Base-by-base conservation (phyloP, 164 flowering plant genomes). In the Piper betle region DNA sequence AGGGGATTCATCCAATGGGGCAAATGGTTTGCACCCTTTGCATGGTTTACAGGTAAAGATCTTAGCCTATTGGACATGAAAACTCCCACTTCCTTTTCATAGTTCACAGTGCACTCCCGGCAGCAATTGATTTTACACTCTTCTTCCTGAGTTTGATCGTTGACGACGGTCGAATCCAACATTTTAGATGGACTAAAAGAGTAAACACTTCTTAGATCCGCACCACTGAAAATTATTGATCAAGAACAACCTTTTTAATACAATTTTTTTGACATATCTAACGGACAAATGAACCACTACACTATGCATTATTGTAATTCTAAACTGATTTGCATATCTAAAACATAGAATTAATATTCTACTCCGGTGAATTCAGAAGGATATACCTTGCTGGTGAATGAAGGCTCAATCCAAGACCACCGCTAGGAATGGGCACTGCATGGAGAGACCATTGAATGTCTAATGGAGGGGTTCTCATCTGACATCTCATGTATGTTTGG, bases 391-490 rank as follows among this genome's bases (percentile, higher is more conserved):
- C 96, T 62, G 88, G 76, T 68, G 77, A 77, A 71, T 83, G 82
- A 62, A 90, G 95, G 76, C 84, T 85, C 70, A 86, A 75, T 46
- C 79, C 88, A 66, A 87, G 82, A 43, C 87, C 87, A 73, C 81
- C 81, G 16, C 86, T 78, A 40, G 91, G 97, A 70, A 87, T 79
- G 68, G 85, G 73, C 66, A 91, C 85, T 66, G 88, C 80, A 73
- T 91, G 96, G 55, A 91, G 88, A 68, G 66, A 64, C 96, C 97
- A 91, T 66, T 79, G 84, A 40, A 64, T 58, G 72, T 88, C 91
- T 61, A 91, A 79, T 38, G 96, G 62, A 18, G 97, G 90, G 52
- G 81, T 84, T 67, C 76, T 84, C 80, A 78, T 80, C 64, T 84
- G 85, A 64, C 91, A 81, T 66, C 64, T 85, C 81, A 81, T 82